Base-by-base conservation (phyloP, 1,139 yeast species). In the Meyerozyma elateridarum region DNA sequence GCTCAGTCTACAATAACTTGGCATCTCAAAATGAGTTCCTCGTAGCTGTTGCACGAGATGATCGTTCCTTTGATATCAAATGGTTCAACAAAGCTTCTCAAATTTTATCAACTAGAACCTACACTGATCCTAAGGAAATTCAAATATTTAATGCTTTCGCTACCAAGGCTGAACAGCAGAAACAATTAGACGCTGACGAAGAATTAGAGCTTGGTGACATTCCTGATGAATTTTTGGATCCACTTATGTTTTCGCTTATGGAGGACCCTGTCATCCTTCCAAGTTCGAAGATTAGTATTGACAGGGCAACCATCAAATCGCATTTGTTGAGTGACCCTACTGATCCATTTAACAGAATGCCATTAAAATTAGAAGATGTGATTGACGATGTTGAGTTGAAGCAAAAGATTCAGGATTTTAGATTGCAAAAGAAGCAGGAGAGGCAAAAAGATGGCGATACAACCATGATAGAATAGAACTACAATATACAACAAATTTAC, bases 191-290 rank as follows among this genome's bases (percentile, higher is more conserved):
- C 40, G 87, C 79, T 42, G 84, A 79, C 41, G 95, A 85, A 48
- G 96, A 89, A 44, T 54, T 78, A 43, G 96, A 87, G 51, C 68
- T 87, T 45, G 97, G 95, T 11, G 98, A 93, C 35, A 73, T 85
- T 15, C 99, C 99, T 1, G 98, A 93, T 52, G 98, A 93, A 55
- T 91, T 81, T 53, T 71, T 93, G 50, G 99, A 93, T 62, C 98
- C 99, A 7, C 73, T 93, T 46, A 89, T 93, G 97, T 89, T 71
- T 54, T 85, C 96, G 0, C 54, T 93, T 28, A 93, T 93, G 98
- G 85, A 79, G 46, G 95, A 93, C 53, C 99, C 99, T 0, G 98
- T 93, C 4, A 80, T 75, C 15, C 70, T 93, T 47, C 99, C 99
- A 5, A 69, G 85, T 5, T 85, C 96, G 1, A 81, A 76, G 46